Conservation (phyloP, 2,329 filamentous ascomycete species). For the Cadophora sp. region DNA sequence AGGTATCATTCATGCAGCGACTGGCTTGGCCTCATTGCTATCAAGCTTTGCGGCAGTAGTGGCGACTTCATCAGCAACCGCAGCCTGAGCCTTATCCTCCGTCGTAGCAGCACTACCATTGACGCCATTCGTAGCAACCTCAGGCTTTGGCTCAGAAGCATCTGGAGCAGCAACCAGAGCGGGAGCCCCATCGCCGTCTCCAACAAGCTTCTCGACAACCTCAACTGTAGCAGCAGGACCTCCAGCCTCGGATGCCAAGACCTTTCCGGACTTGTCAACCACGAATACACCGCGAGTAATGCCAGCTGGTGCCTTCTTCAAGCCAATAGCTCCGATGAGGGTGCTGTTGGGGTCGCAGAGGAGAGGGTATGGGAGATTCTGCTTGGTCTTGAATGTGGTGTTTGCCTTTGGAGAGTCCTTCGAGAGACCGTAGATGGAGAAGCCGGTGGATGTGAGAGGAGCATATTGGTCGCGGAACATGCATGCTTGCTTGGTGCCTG, state of each 20-base stretch:
- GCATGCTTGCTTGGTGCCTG: conserved; percentile 92
- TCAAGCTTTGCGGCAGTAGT: conserved; percentile 51
- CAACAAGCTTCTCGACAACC: conserved; percentile 75
- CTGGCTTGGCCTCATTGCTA: conserved; percentile 36
- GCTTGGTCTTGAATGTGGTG: conserved; percentile 89
- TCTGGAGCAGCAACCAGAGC: conserved; percentile 27
- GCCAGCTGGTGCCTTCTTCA: conserved; percentile 83
- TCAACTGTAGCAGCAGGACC: conserved; percentile 80
- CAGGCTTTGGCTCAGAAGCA: conserved; percentile 34
- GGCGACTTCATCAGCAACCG: conserved; percentile 50
- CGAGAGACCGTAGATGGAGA: conserved; percentile 89
- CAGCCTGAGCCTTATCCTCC: conserved; percentile 42
- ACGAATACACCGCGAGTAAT: conserved; percentile 89
- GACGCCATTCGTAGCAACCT: conserved; percentile 33
- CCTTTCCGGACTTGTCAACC: conserved; percentile 81
- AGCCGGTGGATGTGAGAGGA: conserved; percentile 76
- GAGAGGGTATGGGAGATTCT: conserved; percentile 86
- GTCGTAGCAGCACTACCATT: conserved; percentile 33
- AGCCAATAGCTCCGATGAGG: conserved; percentile 84
- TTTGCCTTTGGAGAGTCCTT: conserved; percentile 90
- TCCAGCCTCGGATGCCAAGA: conserved; percentile 76
- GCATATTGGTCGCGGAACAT: conserved; percentile 88
- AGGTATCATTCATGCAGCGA: conserved; percentile 18
- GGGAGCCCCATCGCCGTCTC: conserved; percentile 43
- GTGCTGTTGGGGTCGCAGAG: conserved; percentile 80